Evolutionary conservation across 176 grass and related monocot species (phyloP).

Genomic region (Tuctoria greenei): DNA sequence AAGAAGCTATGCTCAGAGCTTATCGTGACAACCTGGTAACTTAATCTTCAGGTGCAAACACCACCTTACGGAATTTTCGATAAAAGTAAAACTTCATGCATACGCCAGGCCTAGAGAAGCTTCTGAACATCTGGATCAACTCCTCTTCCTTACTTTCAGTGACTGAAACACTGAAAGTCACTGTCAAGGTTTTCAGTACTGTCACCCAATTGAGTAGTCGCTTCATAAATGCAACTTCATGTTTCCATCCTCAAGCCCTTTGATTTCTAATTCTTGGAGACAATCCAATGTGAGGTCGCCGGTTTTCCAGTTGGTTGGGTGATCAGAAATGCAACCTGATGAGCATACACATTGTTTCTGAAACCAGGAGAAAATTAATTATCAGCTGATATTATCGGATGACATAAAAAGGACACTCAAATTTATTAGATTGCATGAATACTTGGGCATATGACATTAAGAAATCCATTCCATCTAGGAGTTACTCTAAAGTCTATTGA

Average conservation of each 20-base stretch:
- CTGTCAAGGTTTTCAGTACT: not conserved
- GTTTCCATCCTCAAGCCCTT: not conserved
- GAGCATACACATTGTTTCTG: not conserved
- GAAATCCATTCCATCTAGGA: not conserved
- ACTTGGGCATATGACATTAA: not conserved
- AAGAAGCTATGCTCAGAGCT: too few species aligned
- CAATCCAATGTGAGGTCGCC: not conserved
- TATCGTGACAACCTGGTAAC: not conserved
- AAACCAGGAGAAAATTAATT: not conserved
- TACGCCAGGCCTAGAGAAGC: conserved; percentile 13
- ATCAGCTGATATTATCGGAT: not conserved
- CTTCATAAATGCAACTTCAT: not conserved
- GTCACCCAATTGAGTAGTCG: not conserved
- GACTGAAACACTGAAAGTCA: not conserved
- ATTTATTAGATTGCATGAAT: not conserved
- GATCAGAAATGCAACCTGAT: not conserved
- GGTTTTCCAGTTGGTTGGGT: not conserved
- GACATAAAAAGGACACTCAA: not conserved
- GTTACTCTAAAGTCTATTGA: not conserved
- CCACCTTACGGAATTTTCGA: not conserved
- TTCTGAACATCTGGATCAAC: not conserved
- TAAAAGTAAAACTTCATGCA: conserved; percentile 17
- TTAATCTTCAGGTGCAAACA: conserved; percentile 2
- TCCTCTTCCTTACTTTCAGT: not conserved
- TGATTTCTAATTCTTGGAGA: not conserved